Conservation (phyloP, 2,329 filamentous ascomycete species). For the Colletotrichum filicis region DNA sequence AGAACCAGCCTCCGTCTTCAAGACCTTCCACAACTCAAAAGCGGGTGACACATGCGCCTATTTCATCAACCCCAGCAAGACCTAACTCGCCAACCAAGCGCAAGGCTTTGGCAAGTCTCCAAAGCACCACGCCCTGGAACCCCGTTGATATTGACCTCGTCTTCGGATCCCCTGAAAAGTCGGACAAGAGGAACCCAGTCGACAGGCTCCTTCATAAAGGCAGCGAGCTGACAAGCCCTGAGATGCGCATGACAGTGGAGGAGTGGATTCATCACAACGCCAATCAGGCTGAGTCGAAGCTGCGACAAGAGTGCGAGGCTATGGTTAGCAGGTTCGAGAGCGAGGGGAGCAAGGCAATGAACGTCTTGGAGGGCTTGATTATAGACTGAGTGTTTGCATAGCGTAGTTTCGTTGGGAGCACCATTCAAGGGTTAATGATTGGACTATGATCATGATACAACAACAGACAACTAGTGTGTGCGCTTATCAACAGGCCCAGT, state of each 20-base stretch:
- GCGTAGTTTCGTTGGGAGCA: slow-evolving; percentile 18
- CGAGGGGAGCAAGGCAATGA: slow-evolving; percentile 83
- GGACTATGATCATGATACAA: slow-evolving; percentile 23
- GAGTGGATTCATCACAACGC: slow-evolving; percentile 92
- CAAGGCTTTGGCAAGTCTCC: slow-evolving; percentile 65
- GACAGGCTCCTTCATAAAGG: slow-evolving; percentile 64
- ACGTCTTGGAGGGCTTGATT: slow-evolving; percentile 78
- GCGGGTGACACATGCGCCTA: slow-evolving; percentile 58
- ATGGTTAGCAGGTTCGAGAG: slow-evolving; percentile 86
- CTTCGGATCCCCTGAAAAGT: slow-evolving; percentile 61
- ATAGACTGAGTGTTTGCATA: slow-evolving; percentile 51
- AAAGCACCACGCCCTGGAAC: slow-evolving; percentile 74
- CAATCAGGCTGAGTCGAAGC: slow-evolving; percentile 78
- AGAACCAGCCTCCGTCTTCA: slow-evolving; percentile 81
- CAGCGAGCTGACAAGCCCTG: slow-evolving; percentile 74
- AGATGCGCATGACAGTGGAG: slow-evolving; percentile 92
- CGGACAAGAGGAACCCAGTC: slow-evolving; percentile 64
- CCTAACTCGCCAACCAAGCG: slow-evolving; percentile 70
- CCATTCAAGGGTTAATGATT: slow-evolving; percentile 15
- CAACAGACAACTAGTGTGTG: not conserved
- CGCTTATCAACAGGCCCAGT: not conserved
- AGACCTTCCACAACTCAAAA: slow-evolving; percentile 61
- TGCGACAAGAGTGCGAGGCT: slow-evolving; percentile 84
- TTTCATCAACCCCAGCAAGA: slow-evolving; percentile 52
- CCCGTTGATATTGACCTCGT: slow-evolving; percentile 81